These are phyloP conservation scores for Cunninghamia lanceolata DNA, from an alignment of 75 land plant species.

Conservation along the genomic window DNA sequence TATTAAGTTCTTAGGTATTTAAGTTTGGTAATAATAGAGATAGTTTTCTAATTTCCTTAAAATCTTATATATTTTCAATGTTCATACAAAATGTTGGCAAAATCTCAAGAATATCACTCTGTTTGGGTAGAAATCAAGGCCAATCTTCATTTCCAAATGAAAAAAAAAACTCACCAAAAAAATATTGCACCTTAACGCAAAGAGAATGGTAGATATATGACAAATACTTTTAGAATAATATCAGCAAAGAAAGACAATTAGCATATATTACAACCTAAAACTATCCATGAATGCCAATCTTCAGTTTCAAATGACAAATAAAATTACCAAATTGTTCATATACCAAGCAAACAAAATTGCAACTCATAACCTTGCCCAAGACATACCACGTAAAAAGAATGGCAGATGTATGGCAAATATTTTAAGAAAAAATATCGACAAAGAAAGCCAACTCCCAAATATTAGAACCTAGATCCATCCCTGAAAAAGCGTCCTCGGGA, in stretches of 20 bases:
- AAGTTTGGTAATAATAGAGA: neutral
- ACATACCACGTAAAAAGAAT: too few species aligned
- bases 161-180: neutral
- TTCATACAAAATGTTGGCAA: neutral
- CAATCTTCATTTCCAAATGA: neutral
- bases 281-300: neutral
- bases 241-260: neutral
- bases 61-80: too few species aligned
- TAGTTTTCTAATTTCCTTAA: too few species aligned
- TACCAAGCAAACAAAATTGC: neutral
- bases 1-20: neutral
- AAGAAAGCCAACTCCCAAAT: neutral
- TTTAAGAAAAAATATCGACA: too few species aligned
- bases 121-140: neutral
- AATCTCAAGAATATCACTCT: neutral
- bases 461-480: neutral
- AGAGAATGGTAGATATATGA: neutral
- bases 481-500: too few species aligned
- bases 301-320: neutral
- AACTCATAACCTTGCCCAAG: neutral
- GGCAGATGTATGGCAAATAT: neutral
- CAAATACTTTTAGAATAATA: neutral
- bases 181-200: neutral
- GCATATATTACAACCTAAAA: neutral
- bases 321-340: neutral